Conservation (phyloP, 345 rosid genomes). For the Kandelia obovata region DNA sequence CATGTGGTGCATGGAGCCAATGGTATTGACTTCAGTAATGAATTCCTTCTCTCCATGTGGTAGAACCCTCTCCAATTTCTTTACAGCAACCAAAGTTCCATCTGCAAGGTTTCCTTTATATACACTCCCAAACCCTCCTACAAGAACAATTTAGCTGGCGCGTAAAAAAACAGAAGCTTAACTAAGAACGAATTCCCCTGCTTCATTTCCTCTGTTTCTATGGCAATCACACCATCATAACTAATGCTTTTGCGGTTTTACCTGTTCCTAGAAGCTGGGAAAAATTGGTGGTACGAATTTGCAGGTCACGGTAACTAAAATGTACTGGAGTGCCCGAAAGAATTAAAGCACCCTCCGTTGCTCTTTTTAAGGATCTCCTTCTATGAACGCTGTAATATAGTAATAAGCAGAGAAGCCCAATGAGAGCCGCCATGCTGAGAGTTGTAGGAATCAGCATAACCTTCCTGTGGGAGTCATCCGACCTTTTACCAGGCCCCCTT, state of each 20-base stretch:
- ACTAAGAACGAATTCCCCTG: not conserved
- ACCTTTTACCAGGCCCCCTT: constrained; percentile 14
- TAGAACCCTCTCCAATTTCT: constrained; percentile 31
- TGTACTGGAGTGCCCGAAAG: constrained; percentile 64
- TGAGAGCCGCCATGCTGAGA: constrained; percentile 52
- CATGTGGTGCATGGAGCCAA: constrained; percentile 37
- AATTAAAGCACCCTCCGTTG: constrained; percentile 44
- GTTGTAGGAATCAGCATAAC: constrained; percentile 59
- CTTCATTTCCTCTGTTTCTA: constrained; percentile 8
- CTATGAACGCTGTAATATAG: constrained; percentile 59
- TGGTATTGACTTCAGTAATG: constrained; percentile 34
- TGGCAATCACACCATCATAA: not conserved
- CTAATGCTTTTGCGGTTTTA: constrained; percentile 7
- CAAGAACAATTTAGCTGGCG: not conserved
- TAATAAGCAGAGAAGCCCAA: constrained; percentile 60
- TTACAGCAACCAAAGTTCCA: constrained; percentile 31
- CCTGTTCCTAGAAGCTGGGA: constrained; percentile 81
- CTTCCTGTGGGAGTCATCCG: constrained; percentile 29
- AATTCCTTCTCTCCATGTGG: constrained; percentile 36
- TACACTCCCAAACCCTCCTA: constrained; percentile 37
- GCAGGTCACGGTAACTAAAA: constrained; percentile 71
- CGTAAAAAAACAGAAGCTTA: not conserved
- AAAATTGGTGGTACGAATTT: constrained; percentile 58
- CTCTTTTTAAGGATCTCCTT: constrained; percentile 49
- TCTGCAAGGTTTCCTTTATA: constrained; percentile 27